Evolutionary conservation across 1,284 basidiomycete genomes (phyloP), one percentile per base, ranked within the genome.

Genomic region (Sporisorium graminicola): DNA sequence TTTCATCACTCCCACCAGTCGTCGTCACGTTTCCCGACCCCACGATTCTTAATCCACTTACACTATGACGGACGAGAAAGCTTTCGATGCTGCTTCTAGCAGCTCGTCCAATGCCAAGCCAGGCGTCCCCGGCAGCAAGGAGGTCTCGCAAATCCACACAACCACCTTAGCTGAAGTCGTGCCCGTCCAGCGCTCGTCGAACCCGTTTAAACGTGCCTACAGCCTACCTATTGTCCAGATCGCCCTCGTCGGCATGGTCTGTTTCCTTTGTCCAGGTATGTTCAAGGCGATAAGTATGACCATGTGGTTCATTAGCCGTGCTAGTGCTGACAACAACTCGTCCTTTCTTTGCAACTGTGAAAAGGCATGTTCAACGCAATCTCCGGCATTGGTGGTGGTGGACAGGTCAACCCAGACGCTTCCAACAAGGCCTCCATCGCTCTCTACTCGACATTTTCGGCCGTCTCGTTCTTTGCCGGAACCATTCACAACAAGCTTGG

Each of bases 401-500:
- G 80, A 26, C 80, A 80, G 44, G 66, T 80, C 29, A 58, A 80
- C 50, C 6, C 74, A 1, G 43, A 57, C 20, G 66, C 65, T 14
- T 61, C 66, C 33, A 69, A 65, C 62, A 77, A 78, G 43, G 67
- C 81, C 5, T 62, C 64, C 35, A 43, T 81, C 18, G 79, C 81
- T 10, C 69, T 83, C 14, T 85, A 84, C 76, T 75, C 81, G 33
- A 73, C 66, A 59, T 85, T 85, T 44, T 77, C 82, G 22, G 74
- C 44, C 33, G 77, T 82, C 44, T 80, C 81, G 44, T 85, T 82
- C 69, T 92, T 26, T 87, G 93, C 86, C 90, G 92, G 87, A 91
- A 94, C 79, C 89, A 88, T 89, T 52, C 74, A 87, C 84, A 87
- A 87, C 80, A 77, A 90, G 67, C 87, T 94, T 40, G 93, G 93